Evolutionary conservation across 768 basidiomycete species (phyloP).

Genomic region (Tricholomella constricta): DNA sequence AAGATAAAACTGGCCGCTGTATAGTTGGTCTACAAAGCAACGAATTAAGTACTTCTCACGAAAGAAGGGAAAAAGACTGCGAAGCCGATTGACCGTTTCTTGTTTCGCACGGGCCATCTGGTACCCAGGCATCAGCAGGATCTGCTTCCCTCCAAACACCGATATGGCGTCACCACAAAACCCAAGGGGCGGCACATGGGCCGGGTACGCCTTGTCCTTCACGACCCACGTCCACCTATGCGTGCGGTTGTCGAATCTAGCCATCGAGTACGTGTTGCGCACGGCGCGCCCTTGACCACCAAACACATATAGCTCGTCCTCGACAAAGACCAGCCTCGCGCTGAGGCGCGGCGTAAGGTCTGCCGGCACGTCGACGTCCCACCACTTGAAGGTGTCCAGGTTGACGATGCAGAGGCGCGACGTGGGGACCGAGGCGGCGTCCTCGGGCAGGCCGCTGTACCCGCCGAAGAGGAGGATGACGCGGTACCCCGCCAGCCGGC

Average conservation of each 20-base stretch:
- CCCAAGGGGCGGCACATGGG: slow-evolving; percentile 9
- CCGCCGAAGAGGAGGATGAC: slow-evolving; percentile 6
- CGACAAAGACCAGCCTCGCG: slow-evolving; percentile 1
- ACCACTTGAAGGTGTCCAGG: slow-evolving; percentile 5
- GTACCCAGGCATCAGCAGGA: slow-evolving; percentile 3
- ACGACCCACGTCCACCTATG: slow-evolving; percentile 10
- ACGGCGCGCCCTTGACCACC: slow-evolving; percentile 7
- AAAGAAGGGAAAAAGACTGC: too few relatives aligned
- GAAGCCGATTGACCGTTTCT: too few relatives aligned
- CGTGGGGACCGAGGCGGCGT: neutral
- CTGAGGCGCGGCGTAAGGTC: neutral
- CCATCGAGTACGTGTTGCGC: slow-evolving; percentile 11
- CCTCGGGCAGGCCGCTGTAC: too few relatives aligned
- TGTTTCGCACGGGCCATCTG: neutral
- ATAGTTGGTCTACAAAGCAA: too few relatives aligned
- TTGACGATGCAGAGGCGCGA: neutral
- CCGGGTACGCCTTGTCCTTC: slow-evolving; percentile 14
- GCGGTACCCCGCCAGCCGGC: neutral
- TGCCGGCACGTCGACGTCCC: neutral
- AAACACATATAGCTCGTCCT: slow-evolving; percentile 12
- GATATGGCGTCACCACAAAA: neutral
- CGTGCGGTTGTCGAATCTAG: neutral
- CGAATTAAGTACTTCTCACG: too few relatives aligned
- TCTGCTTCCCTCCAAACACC: slow-evolving; percentile 3
- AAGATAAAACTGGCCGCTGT: too few relatives aligned